Evolutionary conservation across 2,329 filamentous ascomycete species (phyloP).

Genomic region (Stagonosporopsis tanaceti): DNA sequence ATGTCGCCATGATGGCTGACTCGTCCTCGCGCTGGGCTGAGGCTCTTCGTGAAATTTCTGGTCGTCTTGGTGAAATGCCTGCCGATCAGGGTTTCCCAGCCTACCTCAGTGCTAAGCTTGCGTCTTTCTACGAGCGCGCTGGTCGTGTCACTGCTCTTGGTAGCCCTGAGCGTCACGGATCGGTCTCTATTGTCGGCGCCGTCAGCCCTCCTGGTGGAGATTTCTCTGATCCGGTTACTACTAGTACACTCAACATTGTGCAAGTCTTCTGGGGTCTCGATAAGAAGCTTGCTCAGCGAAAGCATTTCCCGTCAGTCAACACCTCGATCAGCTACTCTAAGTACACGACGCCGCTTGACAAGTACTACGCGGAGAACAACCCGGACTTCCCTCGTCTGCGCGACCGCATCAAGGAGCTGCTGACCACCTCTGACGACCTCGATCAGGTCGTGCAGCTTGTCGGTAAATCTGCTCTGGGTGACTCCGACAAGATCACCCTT

Average conservation of each 20-base stretch:
- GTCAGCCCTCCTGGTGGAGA: slow-evolving; percentile 98
- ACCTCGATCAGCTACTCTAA: slow-evolving; percentile 95
- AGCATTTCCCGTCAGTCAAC: slow-evolving; percentile 99
- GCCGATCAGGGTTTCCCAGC: slow-evolving; percentile 99
- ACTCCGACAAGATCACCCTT: slow-evolving; percentile 97
- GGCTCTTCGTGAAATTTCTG: slow-evolving; percentile 96
- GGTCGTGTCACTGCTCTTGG: slow-evolving; percentile 86
- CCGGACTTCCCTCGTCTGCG: slow-evolving; percentile 93
- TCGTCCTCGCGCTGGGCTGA: slow-evolving; percentile 98
- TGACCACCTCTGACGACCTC: slow-evolving; percentile 94
- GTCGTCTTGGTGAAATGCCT: slow-evolving; percentile 99
- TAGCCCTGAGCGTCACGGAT: slow-evolving; percentile 86
- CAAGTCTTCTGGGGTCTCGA: slow-evolving; percentile 99
- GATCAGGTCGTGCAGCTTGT: slow-evolving; percentile 99
- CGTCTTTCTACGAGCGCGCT: slow-evolving; percentile 98
- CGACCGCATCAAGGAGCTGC: slow-evolving; percentile 90
- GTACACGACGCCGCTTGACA: slow-evolving; percentile 87
- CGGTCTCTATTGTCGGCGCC: slow-evolving; percentile 96
- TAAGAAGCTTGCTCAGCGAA: slow-evolving; percentile 98
- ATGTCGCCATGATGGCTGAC: slow-evolving; percentile 99
- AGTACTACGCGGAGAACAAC: slow-evolving; percentile 91
- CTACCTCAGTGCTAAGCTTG: slow-evolving; percentile 94
- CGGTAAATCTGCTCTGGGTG: slow-evolving; percentile 94
- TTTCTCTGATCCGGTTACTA: slow-evolving; percentile 98
- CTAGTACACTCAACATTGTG: slow-evolving; percentile 91